Percentiles rank a stretch among this genome's conserved stretches.
These are phyloP conservation scores for Phytophthora tubulina DNA, from an alignment of 352 stramenopile species.

Conservation along the genomic window DNA sequence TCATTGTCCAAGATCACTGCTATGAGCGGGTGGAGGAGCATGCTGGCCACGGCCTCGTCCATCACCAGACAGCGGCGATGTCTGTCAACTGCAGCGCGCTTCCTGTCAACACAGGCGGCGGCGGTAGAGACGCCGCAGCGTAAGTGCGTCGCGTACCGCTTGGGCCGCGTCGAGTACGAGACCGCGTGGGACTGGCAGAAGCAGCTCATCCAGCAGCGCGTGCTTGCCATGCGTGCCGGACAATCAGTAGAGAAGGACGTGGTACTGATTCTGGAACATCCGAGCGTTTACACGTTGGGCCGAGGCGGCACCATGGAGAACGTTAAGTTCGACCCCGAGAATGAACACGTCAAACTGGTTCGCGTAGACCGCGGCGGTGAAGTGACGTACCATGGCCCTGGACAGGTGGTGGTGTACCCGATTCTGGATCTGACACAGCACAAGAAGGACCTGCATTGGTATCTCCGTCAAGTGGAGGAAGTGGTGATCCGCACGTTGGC, in stretches of 20 bases:
- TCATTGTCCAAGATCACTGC: neutral
- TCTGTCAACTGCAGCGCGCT: constrained; percentile 2
- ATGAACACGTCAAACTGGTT: constrained; percentile 90
- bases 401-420: constrained; percentile 98
- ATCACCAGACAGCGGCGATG: constrained; percentile 14
- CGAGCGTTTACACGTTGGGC: constrained; percentile 97
- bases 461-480: constrained; percentile 96
- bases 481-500: constrained; percentile 94
- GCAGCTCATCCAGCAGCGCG: constrained; percentile 84
- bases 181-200: constrained; percentile 91
- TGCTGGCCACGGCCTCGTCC: constrained; percentile 6
- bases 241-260: constrained; percentile 59
- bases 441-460: constrained; percentile 98
- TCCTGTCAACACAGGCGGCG: constrained; percentile 14
- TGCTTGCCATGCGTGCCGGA: constrained; percentile 59
- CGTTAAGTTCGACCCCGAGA: constrained; percentile 81
- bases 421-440: constrained; percentile 96
- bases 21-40: constrained; percentile 29
- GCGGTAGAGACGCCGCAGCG: constrained; percentile 31
- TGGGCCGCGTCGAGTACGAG: constrained; percentile 84
- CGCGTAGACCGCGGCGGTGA: constrained; percentile 98
- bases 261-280: constrained; percentile 81
- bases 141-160: constrained; percentile 73
- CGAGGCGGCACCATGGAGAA: constrained; percentile 94
- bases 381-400: constrained; percentile 98